Evolutionary conservation across 2,329 filamentous ascomycete genomes (phyloP).

Genomic region (Monilinia polystroma): DNA sequence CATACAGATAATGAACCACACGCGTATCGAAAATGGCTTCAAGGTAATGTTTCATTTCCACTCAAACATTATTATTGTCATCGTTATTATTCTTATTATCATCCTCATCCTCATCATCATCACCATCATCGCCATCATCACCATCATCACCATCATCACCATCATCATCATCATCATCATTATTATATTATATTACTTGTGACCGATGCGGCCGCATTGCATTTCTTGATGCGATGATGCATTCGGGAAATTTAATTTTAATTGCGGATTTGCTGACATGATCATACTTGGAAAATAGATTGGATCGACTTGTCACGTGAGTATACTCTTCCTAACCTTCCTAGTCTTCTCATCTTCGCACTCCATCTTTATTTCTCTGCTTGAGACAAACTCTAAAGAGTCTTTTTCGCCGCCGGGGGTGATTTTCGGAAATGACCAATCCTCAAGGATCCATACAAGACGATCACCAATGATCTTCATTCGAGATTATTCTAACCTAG

Average conservation of each 20-base stretch:
- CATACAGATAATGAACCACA: constrained; percentile 34
- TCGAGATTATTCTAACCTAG: not conserved
- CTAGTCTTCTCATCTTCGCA: not conserved
- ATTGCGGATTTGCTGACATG: constrained; percentile 27
- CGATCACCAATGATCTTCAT: constrained; percentile 11
- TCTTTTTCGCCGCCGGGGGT: not conserved
- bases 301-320: constrained; percentile 85
- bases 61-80: not conserved
- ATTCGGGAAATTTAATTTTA: constrained; percentile 4
- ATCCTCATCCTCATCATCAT: too few relatives aligned
- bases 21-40: constrained; percentile 40
- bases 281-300: constrained; percentile 49
- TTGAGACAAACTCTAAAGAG: not conserved
- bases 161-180: too few relatives aligned
- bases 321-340: constrained; percentile 43
- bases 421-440: not conserved
- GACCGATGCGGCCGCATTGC: constrained; percentile 16
- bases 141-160: too few relatives aligned
- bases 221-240: not conserved
- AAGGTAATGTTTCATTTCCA: constrained; percentile 35
- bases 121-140: too few relatives aligned
- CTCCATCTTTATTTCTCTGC: not conserved
- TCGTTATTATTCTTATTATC: too few relatives aligned
- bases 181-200: not conserved
- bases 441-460: not conserved